These are phyloP conservation scores for Aspergillus neoniger DNA, from an alignment of 2,329 filamentous ascomycete genomes.

Conservation along the genomic window DNA sequence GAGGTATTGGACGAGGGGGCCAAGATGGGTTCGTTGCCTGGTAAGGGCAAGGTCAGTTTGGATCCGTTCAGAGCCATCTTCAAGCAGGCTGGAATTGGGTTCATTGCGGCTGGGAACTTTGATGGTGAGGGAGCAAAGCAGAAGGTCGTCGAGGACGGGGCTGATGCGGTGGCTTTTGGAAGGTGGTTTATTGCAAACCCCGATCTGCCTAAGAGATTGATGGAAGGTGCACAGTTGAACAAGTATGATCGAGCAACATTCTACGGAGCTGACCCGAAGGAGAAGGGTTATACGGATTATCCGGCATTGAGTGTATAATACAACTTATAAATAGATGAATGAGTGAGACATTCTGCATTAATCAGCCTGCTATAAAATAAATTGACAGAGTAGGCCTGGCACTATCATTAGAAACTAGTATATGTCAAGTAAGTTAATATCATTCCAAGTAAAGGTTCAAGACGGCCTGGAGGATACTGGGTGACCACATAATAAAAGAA, in stretches of 20 bases:
- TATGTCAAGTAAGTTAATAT: no score
- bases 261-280: slow-evolving; percentile 37
- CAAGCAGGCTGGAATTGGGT: slow-evolving; percentile 42
- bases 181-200: slow-evolving; percentile 48
- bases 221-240: slow-evolving; percentile 38
- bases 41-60: slow-evolving; percentile 33
- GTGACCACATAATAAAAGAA: no score
- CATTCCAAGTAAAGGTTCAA: no score
- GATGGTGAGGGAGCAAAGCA: slow-evolving; percentile 23
- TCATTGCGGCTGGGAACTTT: slow-evolving; percentile 34
- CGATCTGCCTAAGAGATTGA: slow-evolving; percentile 43
- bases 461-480: no score
- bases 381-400: no score
- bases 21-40: slow-evolving; percentile 44
- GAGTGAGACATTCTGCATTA: no score
- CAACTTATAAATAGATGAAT: background rate
- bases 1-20: slow-evolving; percentile 49
- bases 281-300: slow-evolving; percentile 44
- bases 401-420: no score
- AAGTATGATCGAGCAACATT: slow-evolving; percentile 46
- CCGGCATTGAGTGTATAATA: slow-evolving; percentile 11
- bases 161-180: slow-evolving; percentile 39
- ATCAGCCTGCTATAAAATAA: no score
- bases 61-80: slow-evolving; percentile 47
- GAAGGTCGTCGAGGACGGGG: slow-evolving; percentile 23